A percentile compares a stretch with the other conserved stretches of the same genome.
These are phyloP conservation scores for Trichoderma sp. DNA, from an alignment of 2,329 filamentous ascomycete species.

Conservation along the genomic window DNA sequence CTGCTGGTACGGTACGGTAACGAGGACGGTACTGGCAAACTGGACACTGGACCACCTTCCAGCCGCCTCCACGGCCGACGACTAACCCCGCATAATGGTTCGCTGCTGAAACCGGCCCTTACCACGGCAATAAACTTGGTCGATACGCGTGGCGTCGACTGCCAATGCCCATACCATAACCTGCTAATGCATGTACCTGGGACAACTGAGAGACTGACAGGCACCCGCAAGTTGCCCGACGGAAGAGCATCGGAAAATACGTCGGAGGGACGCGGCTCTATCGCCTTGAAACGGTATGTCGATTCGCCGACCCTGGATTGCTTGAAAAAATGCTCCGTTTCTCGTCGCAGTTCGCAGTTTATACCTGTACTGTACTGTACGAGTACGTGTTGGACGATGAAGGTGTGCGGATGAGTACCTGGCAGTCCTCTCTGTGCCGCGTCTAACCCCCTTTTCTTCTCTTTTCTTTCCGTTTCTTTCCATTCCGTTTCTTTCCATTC, in stretches of 20 bases:
- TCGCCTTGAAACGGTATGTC: background rate
- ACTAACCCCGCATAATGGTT: slow-evolving; percentile 20
- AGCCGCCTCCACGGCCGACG: background rate
- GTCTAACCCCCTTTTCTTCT: background rate
- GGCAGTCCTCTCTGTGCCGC: background rate
- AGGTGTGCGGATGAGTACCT: background rate
- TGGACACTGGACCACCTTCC: background rate
- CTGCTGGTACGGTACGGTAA: background rate
- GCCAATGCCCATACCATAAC: background rate
- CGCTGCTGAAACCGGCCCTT: slow-evolving; percentile 16
- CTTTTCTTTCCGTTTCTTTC: background rate
- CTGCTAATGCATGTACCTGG: slow-evolving; percentile 11
- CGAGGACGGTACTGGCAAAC: too few relatives aligned
- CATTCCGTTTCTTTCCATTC: background rate
- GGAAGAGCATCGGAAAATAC: slow-evolving; percentile 12
- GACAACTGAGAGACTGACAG: background rate
- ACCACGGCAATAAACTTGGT: slow-evolving; percentile 14
- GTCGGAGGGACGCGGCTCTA: slow-evolving; percentile 10
- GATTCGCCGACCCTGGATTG: slow-evolving; percentile 12
- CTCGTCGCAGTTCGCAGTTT: background rate
- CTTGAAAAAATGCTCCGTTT: background rate
- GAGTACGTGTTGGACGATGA: background rate
- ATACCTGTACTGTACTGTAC: background rate
- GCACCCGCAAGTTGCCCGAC: slow-evolving; percentile 9
- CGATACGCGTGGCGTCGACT: slow-evolving; percentile 15